phyloP scores from a whole-genome alignment of 108 stramenopile species.

The Thalassiosira profunda region DNA sequence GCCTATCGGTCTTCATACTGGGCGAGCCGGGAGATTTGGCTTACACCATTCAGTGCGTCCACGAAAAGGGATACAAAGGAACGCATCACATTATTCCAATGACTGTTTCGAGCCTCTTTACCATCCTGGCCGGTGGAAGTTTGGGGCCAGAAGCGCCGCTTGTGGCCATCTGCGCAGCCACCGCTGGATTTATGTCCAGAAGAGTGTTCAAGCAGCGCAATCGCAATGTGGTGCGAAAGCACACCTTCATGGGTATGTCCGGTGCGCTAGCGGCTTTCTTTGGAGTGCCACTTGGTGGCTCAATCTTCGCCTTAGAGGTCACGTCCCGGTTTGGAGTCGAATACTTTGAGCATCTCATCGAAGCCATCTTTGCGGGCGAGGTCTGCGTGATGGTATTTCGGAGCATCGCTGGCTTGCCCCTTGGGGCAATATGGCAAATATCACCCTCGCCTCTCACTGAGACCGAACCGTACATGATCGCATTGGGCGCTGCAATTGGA shows the following conservation, averaged over 20 bases:
- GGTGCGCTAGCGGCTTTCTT: conserved; percentile 76
- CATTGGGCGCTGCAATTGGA: conserved; percentile 52
- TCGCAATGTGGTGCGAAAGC: conserved; percentile 61
- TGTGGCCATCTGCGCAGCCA: conserved; percentile 60
- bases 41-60: conserved; percentile 67
- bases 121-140: conserved; percentile 64
- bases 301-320: conserved; percentile 67
- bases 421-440: conserved; percentile 55
- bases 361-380: conserved; percentile 64
- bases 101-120: conserved; percentile 63
- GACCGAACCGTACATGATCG: conserved; percentile 35
- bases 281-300: conserved; percentile 65
- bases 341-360: conserved; percentile 73
- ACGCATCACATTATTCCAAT: conserved; percentile 73
- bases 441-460: conserved; percentile 4
- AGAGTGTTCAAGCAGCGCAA: conserved; percentile 49
- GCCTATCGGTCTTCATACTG: conserved; percentile 57
- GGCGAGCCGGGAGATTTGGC: conserved; percentile 81
- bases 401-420: conserved; percentile 47
- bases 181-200: conserved; percentile 63
- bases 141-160: conserved; percentile 51
- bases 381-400: conserved; percentile 65
- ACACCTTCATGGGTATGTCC: conserved; percentile 75
- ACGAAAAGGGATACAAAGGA: conserved; percentile 60
- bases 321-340: conserved; percentile 68